Evolutionary conservation across 441 rosid genomes (phyloP).

Genomic region (Syzygium malaccense): DNA sequence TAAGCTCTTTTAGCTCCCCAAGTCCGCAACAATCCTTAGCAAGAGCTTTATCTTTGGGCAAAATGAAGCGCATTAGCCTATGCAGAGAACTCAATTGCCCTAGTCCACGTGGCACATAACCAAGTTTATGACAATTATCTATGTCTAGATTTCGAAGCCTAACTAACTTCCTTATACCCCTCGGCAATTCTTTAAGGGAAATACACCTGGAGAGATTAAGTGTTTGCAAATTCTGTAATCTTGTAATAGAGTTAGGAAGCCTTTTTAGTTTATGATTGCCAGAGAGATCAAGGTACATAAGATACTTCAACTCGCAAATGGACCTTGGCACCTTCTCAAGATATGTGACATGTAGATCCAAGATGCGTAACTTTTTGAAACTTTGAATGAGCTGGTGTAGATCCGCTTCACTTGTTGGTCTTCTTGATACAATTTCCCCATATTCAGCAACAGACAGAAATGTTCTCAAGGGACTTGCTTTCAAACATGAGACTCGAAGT

Average conservation of each 20-base stretch:
- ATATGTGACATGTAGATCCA: background rate
- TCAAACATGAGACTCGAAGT: background rate
- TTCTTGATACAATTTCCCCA: too few relatives aligned
- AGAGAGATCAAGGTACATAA: background rate
- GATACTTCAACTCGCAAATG: background rate
- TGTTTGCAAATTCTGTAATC: background rate
- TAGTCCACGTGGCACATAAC: background rate
- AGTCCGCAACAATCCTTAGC: too few relatives aligned
- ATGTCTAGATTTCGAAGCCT: background rate
- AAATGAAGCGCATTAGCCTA: background rate
- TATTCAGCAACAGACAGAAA: rapidly evolving
- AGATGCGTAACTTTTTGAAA: background rate
- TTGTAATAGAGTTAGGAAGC: background rate
- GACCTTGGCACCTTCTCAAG: background rate
- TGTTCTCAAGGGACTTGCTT: background rate
- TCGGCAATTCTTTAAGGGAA: background rate
- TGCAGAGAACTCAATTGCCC: background rate
- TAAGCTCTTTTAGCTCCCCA: too few relatives aligned
- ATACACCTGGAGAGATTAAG: rapidly evolving
- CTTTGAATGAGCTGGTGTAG: background rate
- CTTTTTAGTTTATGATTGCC: background rate
- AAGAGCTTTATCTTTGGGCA: too few relatives aligned
- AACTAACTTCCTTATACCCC: background rate
- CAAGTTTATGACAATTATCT: background rate
- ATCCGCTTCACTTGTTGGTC: background rate